These are phyloP conservation scores for Auricularia sp. DNA, from an alignment of 768 basidiomycete species.

Conservation along the genomic window DNA sequence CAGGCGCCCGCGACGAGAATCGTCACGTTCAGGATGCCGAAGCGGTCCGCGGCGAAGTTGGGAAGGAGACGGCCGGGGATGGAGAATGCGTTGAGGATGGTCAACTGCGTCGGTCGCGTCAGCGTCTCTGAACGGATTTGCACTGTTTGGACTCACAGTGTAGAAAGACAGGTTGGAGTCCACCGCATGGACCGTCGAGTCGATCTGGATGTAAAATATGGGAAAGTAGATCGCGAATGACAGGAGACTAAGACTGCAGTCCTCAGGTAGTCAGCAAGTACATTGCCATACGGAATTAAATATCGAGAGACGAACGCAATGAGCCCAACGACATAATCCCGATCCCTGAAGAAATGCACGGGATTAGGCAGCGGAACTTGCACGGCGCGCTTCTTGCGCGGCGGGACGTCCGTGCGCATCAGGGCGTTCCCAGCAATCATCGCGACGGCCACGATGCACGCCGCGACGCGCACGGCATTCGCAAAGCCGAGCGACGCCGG, in stretches of 20 bases:
- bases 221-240: slow-evolving; percentile 15
- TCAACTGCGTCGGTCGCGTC: slow-evolving; percentile 2
- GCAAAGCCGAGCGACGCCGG: slow-evolving; percentile 14
- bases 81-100: slow-evolving; percentile 17
- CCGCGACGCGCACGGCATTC: slow-evolving; percentile 15
- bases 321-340: slow-evolving; percentile 8
- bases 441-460: slow-evolving; percentile 16
- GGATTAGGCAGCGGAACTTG: not conserved
- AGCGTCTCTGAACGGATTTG: not conserved
- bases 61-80: slow-evolving; percentile 19
- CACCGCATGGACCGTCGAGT: slow-evolving; percentile 11
- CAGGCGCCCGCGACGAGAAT: slow-evolving; percentile 51
- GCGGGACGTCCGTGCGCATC: slow-evolving; percentile 17
- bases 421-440: slow-evolving; percentile 14
- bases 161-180: slow-evolving; percentile 14
- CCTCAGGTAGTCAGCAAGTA: slow-evolving; percentile 2
- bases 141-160: slow-evolving; percentile 2
- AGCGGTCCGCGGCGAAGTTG: slow-evolving; percentile 14
- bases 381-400: slow-evolving; percentile 9
- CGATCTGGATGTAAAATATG: slow-evolving; percentile 20
- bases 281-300: slow-evolving; percentile 12
- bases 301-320: slow-evolving; percentile 13
- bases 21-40: slow-evolving; percentile 31
- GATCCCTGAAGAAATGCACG: not conserved
- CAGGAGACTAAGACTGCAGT: not conserved